Evolutionary conservation across 306 rosid genomes (phyloP), one percentile per base, ranked within the genome.

Genomic region (Dalbergia cochinchinensis): DNA sequence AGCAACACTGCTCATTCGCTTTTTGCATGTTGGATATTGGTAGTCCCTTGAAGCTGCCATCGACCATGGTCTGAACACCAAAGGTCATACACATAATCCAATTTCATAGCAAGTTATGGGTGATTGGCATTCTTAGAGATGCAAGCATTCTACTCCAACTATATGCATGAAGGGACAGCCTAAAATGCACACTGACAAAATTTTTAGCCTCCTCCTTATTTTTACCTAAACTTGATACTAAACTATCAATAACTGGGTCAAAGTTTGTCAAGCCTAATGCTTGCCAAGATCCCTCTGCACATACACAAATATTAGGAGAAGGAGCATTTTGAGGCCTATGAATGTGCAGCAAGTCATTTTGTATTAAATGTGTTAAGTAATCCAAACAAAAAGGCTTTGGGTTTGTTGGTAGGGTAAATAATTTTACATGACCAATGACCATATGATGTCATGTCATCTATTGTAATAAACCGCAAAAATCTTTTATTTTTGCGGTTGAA

Each of bases 391-490:
- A 53, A 47, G 45, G 18, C 82, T 55, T 5, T n/a, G 26, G 11
- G 7, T 54, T 54, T 8, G 22, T 60, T 74, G 48, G 51, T 68
- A 59, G 62, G 54, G 64, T 57, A 67, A 65, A 45, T 63, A 66
- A 48, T 68, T 68, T 67, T 68, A 65, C 71, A 69, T 33, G 41
- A 60, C 39, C 66, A 75, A 50, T 33, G 16, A 47, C 61, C 65
- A 44, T 65, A 39, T 65, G 55, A 45, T 22, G 65, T 55, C 47
- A 35, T 59, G 65, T 55, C 47, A 35, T 48, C 48, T 10, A 54
- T 2, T 48, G 11, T 47, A 35, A 14, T 5, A 44, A 58, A 7
- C 58, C 18, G 61, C 48, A 39, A 22, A 34, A 11, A 54, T n/a
- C 22, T n/a, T 31, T 39, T 74, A 42, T n/a, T 74, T 26, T 74